Base-by-base conservation (phyloP, 1,139 yeast species). In the Blastobotrys illinoisensis region DNA sequence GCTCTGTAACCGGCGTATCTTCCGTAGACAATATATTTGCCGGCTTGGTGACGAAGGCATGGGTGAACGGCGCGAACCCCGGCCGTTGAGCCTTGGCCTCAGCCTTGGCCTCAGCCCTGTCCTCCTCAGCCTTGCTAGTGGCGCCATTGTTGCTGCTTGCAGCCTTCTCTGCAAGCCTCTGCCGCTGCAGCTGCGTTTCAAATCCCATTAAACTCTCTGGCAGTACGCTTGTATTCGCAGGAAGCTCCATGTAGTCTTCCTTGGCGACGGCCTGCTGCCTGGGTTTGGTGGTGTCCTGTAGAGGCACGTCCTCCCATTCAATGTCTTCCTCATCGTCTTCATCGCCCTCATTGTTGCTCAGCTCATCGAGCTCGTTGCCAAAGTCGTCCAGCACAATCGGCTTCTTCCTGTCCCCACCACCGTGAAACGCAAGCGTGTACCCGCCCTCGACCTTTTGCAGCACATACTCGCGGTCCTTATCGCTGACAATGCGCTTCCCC, bases 391-490 rank as follows among this genome's bases (percentile, higher is more conserved):
- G 61, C 61, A 4, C n/a, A 55, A 4, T 52, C 40, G 19, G 46
- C 50, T 14, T 36, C 50, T 51, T 52, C 7, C 36, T 43, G 7
- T 48, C 80, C 5, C 71, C 75, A 3, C 74, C 68, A 1, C 65
- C 74, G 2, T 76, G 79, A 50, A 93, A 74, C 0, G 95, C 83
- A 46, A 95, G 72, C 0, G 95, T 82, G 91, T 95, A 93, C 0
- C 99, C 99, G 60, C 83, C 85, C 7, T 85, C 88, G 49, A 86
- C 87, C 60, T 86, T 81, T 32, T 86, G 79, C 54, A 95, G 76
- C 47, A 86, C 80, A 64, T 95, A 95, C 60, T 85, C 85, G 56
- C 84, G 76, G 58, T 86, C 89, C 59, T 80, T 83, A 61, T 89
- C 96, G 46, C 97, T 88, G 0, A 97, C 90, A n/a, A 93, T 80